These are phyloP conservation scores for Penstemon barbatus DNA, from an alignment of 257 asterid genomes.

Conservation along the genomic window DNA sequence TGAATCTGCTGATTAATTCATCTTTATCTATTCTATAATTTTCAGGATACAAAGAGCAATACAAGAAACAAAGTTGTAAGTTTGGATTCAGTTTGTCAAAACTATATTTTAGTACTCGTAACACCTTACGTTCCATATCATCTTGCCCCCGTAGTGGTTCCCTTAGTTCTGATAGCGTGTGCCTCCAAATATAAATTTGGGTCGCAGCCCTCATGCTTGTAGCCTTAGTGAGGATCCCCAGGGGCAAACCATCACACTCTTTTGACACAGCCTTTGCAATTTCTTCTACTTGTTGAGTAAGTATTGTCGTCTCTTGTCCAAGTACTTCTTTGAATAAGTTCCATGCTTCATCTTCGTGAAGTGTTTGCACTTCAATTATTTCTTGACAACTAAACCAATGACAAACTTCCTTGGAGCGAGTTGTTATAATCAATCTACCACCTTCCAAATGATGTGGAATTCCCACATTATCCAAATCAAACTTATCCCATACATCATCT, in stretches of 20 bases:
- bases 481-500: conserved; percentile 24
- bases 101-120: conserved; percentile 17
- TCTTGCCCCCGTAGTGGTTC: conserved; percentile 10
- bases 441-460: not conserved
- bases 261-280: conserved; percentile 18
- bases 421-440: conserved; percentile 28
- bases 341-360: conserved; percentile 21
- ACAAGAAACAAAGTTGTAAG: conserved; percentile 26
- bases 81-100: conserved; percentile 9
- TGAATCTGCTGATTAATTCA: conserved; percentile 17
- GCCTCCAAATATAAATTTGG: no score
- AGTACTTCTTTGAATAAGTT: conserved; percentile 8
- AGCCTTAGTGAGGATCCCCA: conserved; percentile 21
- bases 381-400: conserved; percentile 15
- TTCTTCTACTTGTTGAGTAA: not conserved
- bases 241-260: conserved; percentile 22
- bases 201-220: conserved; percentile 26
- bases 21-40: not conserved
- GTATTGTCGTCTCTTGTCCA: not conserved
- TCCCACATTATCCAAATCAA: conserved; percentile 18
- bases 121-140: conserved; percentile 21
- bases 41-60: conserved; percentile 37
- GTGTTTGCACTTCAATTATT: conserved; percentile 16
- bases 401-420: conserved; percentile 22
- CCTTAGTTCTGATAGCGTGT: not conserved